These are phyloP conservation scores for Gynostemma pentaphyllum DNA, from an alignment of 306 rosid genomes.

Conservation along the genomic window DNA sequence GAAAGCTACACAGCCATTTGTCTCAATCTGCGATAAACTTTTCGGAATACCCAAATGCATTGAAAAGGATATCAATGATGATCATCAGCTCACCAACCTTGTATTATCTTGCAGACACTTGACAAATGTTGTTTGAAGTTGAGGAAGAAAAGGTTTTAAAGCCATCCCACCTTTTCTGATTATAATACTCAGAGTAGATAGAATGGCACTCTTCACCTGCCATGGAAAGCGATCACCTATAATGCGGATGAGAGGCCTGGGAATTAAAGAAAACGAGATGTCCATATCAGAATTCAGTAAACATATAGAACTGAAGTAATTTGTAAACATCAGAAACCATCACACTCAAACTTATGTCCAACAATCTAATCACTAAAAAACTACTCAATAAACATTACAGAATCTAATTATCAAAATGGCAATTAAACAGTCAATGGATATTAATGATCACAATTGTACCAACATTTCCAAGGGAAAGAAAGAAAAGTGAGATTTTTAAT, in stretches of 20 bases:
- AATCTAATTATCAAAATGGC: not conserved
- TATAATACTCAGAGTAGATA: constrained; percentile 72
- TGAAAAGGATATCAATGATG: not conserved
- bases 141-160: constrained; percentile 95
- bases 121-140: constrained; percentile 94
- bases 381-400: not conserved
- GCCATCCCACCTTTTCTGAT: constrained; percentile 82
- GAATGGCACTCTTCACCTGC: constrained; percentile 98
- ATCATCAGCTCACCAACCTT: constrained; percentile 5
- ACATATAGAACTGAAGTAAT: not conserved
- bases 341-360: not conserved
- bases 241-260: constrained; percentile 95
- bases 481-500: not conserved
- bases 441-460: not conserved
- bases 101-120: constrained; percentile 78
- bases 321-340: not conserved
- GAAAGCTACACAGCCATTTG: not conserved
- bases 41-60: not conserved
- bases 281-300: constrained; percentile 17
- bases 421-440: not conserved
- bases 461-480: not conserved
- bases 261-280: constrained; percentile 6
- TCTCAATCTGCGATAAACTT: not conserved
- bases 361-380: too few relatives aligned
- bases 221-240: constrained; percentile 97